Conservation (phyloP, 495 filamentous ascomycete species). For the Xylaria curta region DNA sequence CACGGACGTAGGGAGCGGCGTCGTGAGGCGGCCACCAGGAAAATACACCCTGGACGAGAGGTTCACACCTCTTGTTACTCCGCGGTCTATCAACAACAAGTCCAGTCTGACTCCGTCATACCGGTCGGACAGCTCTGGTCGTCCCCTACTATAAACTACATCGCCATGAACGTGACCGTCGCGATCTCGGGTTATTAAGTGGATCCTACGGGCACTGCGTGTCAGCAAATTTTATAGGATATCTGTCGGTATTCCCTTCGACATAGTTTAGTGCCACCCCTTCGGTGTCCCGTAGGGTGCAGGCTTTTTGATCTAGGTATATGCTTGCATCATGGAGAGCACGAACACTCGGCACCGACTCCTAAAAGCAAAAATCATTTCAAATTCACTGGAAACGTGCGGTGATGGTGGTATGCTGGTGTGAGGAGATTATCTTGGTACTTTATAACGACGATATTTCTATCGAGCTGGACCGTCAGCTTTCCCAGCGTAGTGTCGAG, state of each 20-base stretch:
- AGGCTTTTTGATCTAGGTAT: slow-evolving; percentile 12
- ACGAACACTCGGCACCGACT: slow-evolving; percentile 20
- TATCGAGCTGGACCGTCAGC: not conserved
- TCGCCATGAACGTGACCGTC: not conserved
- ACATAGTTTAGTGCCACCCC: slow-evolving; percentile 4
- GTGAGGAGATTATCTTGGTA: slow-evolving; percentile 2
- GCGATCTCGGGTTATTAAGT: not conserved
- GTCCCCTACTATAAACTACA: not conserved
- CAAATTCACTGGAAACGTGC: not conserved
- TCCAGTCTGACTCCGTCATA: not conserved
- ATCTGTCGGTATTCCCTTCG: not conserved
- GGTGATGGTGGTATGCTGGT: not conserved
- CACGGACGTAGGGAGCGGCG: not conserved
- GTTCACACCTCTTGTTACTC: not conserved
- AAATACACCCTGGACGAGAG: not conserved
- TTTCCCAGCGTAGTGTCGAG: not conserved
- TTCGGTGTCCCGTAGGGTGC: not conserved
- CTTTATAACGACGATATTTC: not conserved
- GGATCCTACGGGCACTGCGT: not conserved
- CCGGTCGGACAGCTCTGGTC: not conserved
- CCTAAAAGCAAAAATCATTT: not conserved
- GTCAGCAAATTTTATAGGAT: not conserved
- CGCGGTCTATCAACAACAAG: not conserved
- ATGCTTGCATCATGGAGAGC: slow-evolving; percentile 16
- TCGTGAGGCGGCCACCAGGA: slow-evolving; percentile 11